Base-by-base conservation (phyloP, 768 basidiomycete species). In the Calocybe cyanea region DNA sequence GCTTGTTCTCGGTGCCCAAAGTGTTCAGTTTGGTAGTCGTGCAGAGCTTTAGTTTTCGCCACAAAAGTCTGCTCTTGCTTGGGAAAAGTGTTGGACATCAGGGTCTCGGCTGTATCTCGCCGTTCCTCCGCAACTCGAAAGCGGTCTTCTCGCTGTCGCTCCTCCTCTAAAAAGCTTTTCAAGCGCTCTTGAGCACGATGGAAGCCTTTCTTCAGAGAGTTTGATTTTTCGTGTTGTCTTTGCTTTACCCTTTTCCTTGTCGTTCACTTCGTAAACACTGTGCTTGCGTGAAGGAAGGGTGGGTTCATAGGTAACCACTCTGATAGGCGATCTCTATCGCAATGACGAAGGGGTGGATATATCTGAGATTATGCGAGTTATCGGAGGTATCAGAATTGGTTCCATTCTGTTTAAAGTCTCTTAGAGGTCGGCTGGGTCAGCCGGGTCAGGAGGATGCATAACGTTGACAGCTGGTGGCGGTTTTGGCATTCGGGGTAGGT, bases 81-180 rank as follows among this genome's bases (percentile, higher is more conserved):
- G 1, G 33, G 17, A 17, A 34, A 44, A 2, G n/a, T 2, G 13
- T 25, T 25, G 3, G 11, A 15, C 23, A 41, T 43, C 23, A 24
- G 36, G 8, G 9, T 31, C 32, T 44, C 48, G 2, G 37, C 42
- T 3, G 14, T 23, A 1, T 49, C 38, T n/a, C 48, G 37, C 13
- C n/a, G 42, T 8, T 31, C 30, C 31, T 49, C 48, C 11, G 38
- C 24, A 19, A n/a, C 30, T 21, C 39, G 30, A 32, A 49, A 49
- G 7, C 38, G 32, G 13, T 35, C 7, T 13, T 49, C 38, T 18
- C 42, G 32, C 20, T 40, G 2, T 3, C 15, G 21, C 18, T 49
- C 48, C 7, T 43, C 42, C 4, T 33, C 31, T 14, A 40, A 19
- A 38, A 44, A 44, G 7, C 31, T 18, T 11, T 32, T n/a, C 31